A percentile compares a stretch with the other conserved stretches of the same genome.
phyloP scores from a whole-genome alignment of 1,284 basidiomycete genomes.

The Microbotryomycetes sp. region DNA sequence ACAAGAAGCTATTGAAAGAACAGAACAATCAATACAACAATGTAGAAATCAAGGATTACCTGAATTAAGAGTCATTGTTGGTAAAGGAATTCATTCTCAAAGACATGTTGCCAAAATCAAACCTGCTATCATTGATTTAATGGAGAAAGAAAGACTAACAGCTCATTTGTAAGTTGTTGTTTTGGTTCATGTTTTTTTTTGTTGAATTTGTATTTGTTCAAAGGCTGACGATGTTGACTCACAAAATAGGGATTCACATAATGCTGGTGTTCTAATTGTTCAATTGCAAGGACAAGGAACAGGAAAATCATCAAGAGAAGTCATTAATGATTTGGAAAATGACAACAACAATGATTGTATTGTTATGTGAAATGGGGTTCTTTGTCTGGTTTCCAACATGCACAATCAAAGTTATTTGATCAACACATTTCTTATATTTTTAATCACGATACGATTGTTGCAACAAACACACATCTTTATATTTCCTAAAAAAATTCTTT shows the following conservation, averaged over 20 bases:
- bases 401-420: too few relatives aligned
- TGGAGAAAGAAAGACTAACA: slow-evolving; percentile 70
- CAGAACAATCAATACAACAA: slow-evolving; percentile 45
- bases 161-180: slow-evolving; percentile 57
- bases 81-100: slow-evolving; percentile 71
- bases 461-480: not conserved
- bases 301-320: slow-evolving; percentile 45
- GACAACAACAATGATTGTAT: slow-evolving; percentile 54
- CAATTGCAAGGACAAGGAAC: slow-evolving; percentile 54
- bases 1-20: slow-evolving; percentile 56
- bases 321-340: slow-evolving; percentile 49
- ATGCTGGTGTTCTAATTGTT: slow-evolving; percentile 79
- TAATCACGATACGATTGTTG: slow-evolving; percentile 3
- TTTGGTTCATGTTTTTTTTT: too few relatives aligned
- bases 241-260: slow-evolving; percentile 63
- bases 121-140: slow-evolving; percentile 79
- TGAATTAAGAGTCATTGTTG: slow-evolving; percentile 80
- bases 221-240: too few relatives aligned
- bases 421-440: too few relatives aligned
- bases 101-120: slow-evolving; percentile 79
- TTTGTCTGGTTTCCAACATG: too few relatives aligned
- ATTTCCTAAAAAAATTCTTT: not conserved
- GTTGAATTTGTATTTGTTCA: too few relatives aligned
- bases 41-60: slow-evolving; percentile 60
- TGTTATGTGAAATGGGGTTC: slow-evolving; percentile 57